Evolutionary conservation across 257 asterid genomes (phyloP).

Genomic region (Prunella vulgaris): DNA sequence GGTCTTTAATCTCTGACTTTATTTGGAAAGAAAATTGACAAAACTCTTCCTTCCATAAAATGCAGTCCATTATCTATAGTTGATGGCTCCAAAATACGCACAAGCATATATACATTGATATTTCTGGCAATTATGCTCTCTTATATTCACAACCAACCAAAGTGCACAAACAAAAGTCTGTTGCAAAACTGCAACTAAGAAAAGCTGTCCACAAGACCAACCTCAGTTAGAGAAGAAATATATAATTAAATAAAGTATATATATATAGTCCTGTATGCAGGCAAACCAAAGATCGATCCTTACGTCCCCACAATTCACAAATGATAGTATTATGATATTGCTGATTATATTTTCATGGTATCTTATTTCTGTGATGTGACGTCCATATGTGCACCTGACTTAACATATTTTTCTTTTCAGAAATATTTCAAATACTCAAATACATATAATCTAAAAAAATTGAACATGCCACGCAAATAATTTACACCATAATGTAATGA

Average conservation of each 20-base stretch:
- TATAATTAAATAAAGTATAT: too few species aligned
- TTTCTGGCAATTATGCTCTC: not conserved
- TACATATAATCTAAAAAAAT: too few species aligned
- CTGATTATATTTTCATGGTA: constrained; percentile 11
- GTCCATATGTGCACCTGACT: not conserved
- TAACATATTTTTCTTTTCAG: not conserved
- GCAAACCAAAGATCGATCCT: constrained; percentile 18
- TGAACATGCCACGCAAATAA: too few species aligned
- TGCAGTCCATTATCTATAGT: too few species aligned
- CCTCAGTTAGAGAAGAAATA: not conserved
- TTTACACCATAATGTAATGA: too few species aligned
- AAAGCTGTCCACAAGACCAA: constrained; percentile 3
- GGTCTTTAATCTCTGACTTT: too few species aligned
- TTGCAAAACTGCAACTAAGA: not conserved
- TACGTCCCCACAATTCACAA: not conserved
- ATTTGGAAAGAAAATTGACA: too few species aligned
- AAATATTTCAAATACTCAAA: too few species aligned
- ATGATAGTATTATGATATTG: constrained; percentile 17
- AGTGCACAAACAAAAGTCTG: constrained; percentile 17
- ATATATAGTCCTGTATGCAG: not conserved
- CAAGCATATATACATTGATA: too few species aligned
- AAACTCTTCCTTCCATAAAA: too few species aligned
- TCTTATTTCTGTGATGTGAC: constrained; percentile 8
- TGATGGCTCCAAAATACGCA: too few species aligned
- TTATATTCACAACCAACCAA: constrained; percentile 24